Conservation (phyloP, 2,329 filamentous ascomycete genomes). For the Penicillium sp. region DNA sequence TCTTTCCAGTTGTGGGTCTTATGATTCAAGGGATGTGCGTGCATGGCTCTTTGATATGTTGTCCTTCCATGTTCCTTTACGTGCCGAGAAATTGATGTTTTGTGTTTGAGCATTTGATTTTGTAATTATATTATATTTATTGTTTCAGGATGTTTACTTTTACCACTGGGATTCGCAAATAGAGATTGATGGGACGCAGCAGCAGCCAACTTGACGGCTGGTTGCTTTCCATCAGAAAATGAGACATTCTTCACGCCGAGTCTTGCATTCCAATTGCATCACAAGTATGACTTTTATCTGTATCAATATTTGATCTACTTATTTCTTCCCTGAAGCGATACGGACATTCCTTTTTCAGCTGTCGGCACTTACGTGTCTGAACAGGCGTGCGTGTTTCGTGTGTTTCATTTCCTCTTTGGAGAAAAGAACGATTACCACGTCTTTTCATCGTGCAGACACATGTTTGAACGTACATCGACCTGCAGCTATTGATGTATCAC, state of each 20-base stretch:
- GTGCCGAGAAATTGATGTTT: conserved; percentile 3
- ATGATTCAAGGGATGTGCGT: conserved; percentile 8
- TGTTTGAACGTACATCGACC: background rate
- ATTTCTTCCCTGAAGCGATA: background rate
- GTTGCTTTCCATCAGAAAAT: background rate
- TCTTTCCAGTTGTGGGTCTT: background rate
- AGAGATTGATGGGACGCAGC: background rate
- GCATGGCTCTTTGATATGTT: conserved; percentile 4
- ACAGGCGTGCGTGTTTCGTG: no score
- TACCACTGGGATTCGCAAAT: background rate
- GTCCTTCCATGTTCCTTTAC: background rate
- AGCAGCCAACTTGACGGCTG: background rate
- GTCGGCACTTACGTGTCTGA: background rate
- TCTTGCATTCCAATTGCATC: conserved; percentile 17
- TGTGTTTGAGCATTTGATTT: background rate
- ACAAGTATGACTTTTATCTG: background rate
- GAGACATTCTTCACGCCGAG: conserved; percentile 5
- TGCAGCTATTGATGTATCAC: background rate
- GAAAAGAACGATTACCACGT: background rate
- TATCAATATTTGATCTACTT: conserved; percentile 3
- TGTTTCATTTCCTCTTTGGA: background rate
- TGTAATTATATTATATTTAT: conserved; percentile 2
- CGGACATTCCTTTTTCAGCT: background rate
- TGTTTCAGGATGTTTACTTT: background rate
- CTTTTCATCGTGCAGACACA: background rate